Conservation (phyloP, 441 rosid species). For the Erysimum cheiri region DNA sequence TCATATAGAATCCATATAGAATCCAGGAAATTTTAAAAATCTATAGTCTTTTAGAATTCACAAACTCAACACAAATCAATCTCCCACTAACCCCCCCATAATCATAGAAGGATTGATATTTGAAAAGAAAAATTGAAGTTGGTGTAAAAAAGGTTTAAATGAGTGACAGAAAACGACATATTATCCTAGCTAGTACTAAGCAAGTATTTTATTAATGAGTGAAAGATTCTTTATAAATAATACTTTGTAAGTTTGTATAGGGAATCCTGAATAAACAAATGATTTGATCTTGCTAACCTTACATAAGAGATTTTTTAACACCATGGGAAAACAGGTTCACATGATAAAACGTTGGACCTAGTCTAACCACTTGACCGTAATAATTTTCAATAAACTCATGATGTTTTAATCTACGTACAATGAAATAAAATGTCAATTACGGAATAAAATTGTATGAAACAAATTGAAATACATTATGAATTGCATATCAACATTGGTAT, state of each 20-base stretch:
- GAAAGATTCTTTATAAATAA: not conserved
- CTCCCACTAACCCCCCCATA: too few species aligned
- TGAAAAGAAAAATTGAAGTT: not conserved
- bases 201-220: not conserved
- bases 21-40: too few species aligned
- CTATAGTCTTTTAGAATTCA: too few species aligned
- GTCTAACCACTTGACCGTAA: too few species aligned
- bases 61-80: too few species aligned
- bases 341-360: too few species aligned
- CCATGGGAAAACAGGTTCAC: too few species aligned
- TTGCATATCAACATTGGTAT: not conserved
- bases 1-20: too few species aligned
- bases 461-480: not conserved
- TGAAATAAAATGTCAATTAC: not conserved
- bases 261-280: not conserved
- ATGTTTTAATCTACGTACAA: not conserved
- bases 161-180: conserved; percentile 3
- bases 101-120: too few species aligned
- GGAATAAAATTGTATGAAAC: not conserved
- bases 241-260: not conserved
- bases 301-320: too few species aligned
- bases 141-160: not conserved
- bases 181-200: conserved; percentile 5
- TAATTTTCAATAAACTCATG: not conserved
- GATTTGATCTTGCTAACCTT: too few species aligned